Evolutionary conservation across 2,329 filamentous ascomycete genomes (phyloP).

Genomic region (Chaetomium strumarium): DNA sequence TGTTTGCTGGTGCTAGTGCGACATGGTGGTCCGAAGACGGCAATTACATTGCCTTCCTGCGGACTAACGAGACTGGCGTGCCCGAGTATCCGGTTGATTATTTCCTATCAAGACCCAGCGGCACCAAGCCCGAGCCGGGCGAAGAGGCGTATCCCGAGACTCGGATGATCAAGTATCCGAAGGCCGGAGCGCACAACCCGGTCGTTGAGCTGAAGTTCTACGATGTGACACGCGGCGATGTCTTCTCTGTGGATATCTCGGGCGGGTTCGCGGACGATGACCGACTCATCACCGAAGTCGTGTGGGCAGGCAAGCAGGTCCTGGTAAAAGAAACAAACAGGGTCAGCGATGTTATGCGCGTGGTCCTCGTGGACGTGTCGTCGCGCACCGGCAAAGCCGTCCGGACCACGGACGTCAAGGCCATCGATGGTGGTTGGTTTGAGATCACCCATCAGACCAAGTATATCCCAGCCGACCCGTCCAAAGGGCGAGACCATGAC

Average conservation of each 20-base stretch:
- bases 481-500: slow-evolving; percentile 69
- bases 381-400: slow-evolving; percentile 70
- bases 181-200: slow-evolving; percentile 89
- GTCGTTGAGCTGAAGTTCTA: slow-evolving; percentile 85
- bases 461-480: slow-evolving; percentile 78
- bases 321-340: slow-evolving; percentile 90
- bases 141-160: slow-evolving; percentile 89
- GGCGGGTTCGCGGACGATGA: slow-evolving; percentile 75
- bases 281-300: slow-evolving; percentile 83
- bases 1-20: slow-evolving; percentile 70
- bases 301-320: slow-evolving; percentile 83
- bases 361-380: slow-evolving; percentile 76
- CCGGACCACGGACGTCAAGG: slow-evolving; percentile 69
- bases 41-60: slow-evolving; percentile 81
- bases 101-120: slow-evolving; percentile 82
- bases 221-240: slow-evolving; percentile 68
- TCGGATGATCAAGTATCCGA: slow-evolving; percentile 92
- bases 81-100: slow-evolving; percentile 92
- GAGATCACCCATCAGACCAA: slow-evolving; percentile 83
- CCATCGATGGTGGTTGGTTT: slow-evolving; percentile 95
- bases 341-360: slow-evolving; percentile 83
- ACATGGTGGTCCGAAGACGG: slow-evolving; percentile 96
- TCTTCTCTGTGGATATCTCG: slow-evolving; percentile 72
- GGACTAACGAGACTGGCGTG: slow-evolving; percentile 88
- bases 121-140: slow-evolving; percentile 58